Evolutionary conservation across 257 asterid genomes (phyloP), one percentile per base, ranked within the genome.

Genomic region (Echites panduratus): DNA sequence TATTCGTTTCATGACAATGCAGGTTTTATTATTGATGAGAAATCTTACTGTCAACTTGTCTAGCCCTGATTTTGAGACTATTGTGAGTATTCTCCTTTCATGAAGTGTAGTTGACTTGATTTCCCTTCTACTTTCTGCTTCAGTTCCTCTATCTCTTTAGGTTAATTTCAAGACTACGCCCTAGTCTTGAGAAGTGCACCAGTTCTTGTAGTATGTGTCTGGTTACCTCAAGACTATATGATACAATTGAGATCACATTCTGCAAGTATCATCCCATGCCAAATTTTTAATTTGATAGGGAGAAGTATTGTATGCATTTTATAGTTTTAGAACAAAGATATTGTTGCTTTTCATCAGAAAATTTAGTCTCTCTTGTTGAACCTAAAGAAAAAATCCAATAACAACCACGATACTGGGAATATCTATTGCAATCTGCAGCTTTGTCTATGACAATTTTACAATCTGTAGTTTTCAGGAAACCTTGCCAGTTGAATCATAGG

Each of bases 1-100:
- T 72, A 11, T 29, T 63, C 27, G n/a, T 54, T 64, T 70, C 59
- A 66, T 49, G 69, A 79, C 80, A 75, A 77, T 86, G 91, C 93
- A 93, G 98, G 98, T 89, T 77, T 74, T 90, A 80, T 73, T 93
- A 85, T 81, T 93, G 91, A 89, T 91, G 95, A 87, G 83, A 73
- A 93, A 93, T 79, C 98, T 93, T 71, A 85, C 91, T 73, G 71
- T 88, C 84, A 93, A 93, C 86, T 84, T 93, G 83, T 81, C 97
- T 62, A 88, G 80, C 80, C 98, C 97, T 47, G 96, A 89, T 73
- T 91, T 87, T 77, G 96, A 89, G 82, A 87, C 96, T 73, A 78
- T 89, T 66, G 97, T 93, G 80, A 89, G 97, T 84, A 75, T 59
- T 32, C 58, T 78, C 78, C 73, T 76, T 71, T 66, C 61, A 50